Percentiles rank a stretch among this genome's conserved stretches.
Evolutionary conservation across 1,139 yeast genomes (phyloP).

Genomic region (Debaryomyces fabryi): DNA sequence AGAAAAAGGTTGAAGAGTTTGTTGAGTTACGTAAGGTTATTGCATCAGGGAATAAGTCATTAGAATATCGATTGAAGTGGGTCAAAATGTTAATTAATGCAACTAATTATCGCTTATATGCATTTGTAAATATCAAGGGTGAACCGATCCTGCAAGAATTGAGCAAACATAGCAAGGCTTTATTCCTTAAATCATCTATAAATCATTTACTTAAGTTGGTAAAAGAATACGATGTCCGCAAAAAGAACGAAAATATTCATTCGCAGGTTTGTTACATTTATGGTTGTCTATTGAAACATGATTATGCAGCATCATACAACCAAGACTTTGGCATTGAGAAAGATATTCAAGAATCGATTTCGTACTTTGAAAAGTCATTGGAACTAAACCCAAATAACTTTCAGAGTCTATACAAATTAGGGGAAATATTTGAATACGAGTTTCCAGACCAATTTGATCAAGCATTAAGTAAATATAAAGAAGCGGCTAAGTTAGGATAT

Average conservation of each 20-base stretch:
- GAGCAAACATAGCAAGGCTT: constrained; percentile 34
- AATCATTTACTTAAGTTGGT: constrained; percentile 44
- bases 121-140: constrained; percentile 49
- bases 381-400: constrained; percentile 36
- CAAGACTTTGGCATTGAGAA: constrained; percentile 43
- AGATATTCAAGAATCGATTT: constrained; percentile 33
- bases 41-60: constrained; percentile 47
- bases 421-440: constrained; percentile 45
- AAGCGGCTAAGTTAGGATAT: constrained; percentile 46
- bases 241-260: constrained; percentile 27
- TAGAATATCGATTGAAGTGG: constrained; percentile 49
- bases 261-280: constrained; percentile 39
- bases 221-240: constrained; percentile 35
- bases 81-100: constrained; percentile 47
- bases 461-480: constrained; percentile 41
- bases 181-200: constrained; percentile 44
- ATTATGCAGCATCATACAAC: constrained; percentile 31
- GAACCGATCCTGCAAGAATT: constrained; percentile 39
- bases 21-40: constrained; percentile 38
- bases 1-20: constrained; percentile 40
- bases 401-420: constrained; percentile 42
- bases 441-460: constrained; percentile 29
- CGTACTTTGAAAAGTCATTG: constrained; percentile 38
- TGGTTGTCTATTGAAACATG: constrained; percentile 44
- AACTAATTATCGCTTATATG: constrained; percentile 42